Evolutionary conservation across 345 rosid genomes (phyloP).

Genomic region (Eucalyptus marginata): DNA sequence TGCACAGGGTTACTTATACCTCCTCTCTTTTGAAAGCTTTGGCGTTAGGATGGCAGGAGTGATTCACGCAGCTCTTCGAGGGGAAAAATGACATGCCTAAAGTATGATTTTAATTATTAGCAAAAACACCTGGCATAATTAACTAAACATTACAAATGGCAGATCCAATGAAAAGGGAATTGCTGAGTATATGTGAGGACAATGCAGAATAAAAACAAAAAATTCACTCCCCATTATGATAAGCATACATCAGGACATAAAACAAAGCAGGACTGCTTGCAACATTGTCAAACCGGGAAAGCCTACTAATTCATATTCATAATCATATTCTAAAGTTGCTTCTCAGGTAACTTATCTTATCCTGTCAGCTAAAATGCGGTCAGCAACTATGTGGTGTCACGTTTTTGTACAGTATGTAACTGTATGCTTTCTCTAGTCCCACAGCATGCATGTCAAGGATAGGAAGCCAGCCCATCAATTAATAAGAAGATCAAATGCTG

Average conservation of each 20-base stretch:
- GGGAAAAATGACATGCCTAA: constrained; percentile 86
- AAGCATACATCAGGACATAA: neutral
- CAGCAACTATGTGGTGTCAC: neutral
- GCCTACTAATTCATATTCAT: neutral
- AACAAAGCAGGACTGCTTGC: neutral
- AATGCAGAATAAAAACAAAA: neutral
- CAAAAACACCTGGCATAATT: neutral
- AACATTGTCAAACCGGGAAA: neutral
- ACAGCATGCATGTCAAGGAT: neutral
- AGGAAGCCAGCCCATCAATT: neutral
- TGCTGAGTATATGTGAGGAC: neutral
- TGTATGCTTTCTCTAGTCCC: neutral
- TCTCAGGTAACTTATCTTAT: neutral
- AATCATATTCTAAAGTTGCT: neutral
- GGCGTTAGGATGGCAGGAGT: constrained; percentile 81
- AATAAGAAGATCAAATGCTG: neutral
- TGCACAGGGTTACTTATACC: constrained; percentile 16
- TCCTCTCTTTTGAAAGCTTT: constrained; percentile 92
- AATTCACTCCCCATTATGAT: neutral
- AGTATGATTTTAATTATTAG: neutral
- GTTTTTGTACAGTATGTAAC: neutral
- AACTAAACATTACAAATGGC: neutral
- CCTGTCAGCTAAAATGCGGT: neutral
- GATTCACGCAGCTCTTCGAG: constrained; percentile 85
- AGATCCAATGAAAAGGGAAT: neutral